Base-by-base conservation (phyloP, 2,329 filamentous ascomycete genomes). In the Fusarium pseudograminearum region DNA sequence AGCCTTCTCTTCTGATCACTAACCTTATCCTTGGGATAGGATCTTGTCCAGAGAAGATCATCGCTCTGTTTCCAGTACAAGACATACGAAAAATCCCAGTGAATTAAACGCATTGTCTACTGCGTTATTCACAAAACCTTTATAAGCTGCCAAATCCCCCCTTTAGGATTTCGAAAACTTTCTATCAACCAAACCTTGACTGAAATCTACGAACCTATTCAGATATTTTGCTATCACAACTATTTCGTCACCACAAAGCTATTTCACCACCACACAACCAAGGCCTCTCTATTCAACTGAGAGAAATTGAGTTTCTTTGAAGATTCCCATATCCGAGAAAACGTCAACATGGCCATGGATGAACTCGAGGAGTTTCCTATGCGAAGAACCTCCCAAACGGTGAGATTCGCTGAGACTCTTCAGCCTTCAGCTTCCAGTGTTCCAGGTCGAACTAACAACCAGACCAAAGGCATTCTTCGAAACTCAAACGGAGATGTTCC, bases 341-440 rank as follows among this genome's bases (percentile, higher is more conserved):
- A 10, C 12, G 18, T 5, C 11, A 11, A 2, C 50, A 40, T 40
- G 36, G 9, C 2, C 46, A 40, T 40, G 36, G 14, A 8, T 7
- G n/a, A 4, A 22, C 10, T 58, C 42, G n/a, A 16, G 22, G 14
- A 20, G 4, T 10, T 10, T 26, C 15, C 14, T 41, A 52, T 16
- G 15, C 9, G 28, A 22, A 10, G 18, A 20, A 10, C 3, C 4
- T 11, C n/a, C 24, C 22, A 40, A n/a, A 40, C 24, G 5, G 18
- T 61, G 7, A 51, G 22, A 11, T 54, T 69, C 24, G 30, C 50
- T 8, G 60, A 69, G 10, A 22, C 34, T 3, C 56, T 55, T 28
- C n/a, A 0, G 15, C 26, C 3, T 62, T 47, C 8, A n/a, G n/a
- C n/a, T n/a, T n/a, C n/a, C n/a, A n/a, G n/a, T n/a, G n/a, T n/a